Base-by-base conservation (phyloP, 192 early-diverging fungal genomes). In the Obelidium mucronatum region DNA sequence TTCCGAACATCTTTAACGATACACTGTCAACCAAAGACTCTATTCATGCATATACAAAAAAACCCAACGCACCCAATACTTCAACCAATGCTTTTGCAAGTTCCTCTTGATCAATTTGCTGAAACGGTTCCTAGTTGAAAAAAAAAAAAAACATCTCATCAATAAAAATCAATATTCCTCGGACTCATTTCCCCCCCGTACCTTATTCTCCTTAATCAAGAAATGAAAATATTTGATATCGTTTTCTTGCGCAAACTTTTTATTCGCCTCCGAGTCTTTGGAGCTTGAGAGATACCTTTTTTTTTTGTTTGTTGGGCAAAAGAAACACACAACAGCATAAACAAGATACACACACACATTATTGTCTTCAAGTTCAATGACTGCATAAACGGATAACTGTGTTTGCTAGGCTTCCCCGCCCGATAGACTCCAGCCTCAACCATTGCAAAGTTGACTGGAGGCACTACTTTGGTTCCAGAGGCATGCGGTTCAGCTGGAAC, bases 361-460 rank as follows among this genome's bases (percentile, higher is more conserved):
- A 99, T 91, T 69, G 93, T 94, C 74, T 92, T 93, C 31, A 99
- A 83, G 11, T 91, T 87, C 13, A 99, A 85, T 65, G 93, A 94
- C 56, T 94, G 87, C 26, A 99, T 81, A 76, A 98, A 99, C 31
- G 91, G 85, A 86, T 92, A 96, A 76, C 95, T 93, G 71, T 95
- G 96, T 72, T 94, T 94, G 59, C 94, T 95, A 1, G 96, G 96
- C 82, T 94, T 95, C 33, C 94, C 95, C 53, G 93, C 93, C 60
- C 97, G 88, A 79, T 98, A 99, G n/a, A 99, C 91, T 65, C 93
- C 92, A 5, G 91, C 91, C 37, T 92, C 91, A 26, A 99, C 96
- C 95, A 98, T 97, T 64, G 91, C 92, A 82, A 99, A 97, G 88
- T 98, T 98, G 63, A 94, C 90, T 0, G 95, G 94, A 11, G 97